These are phyloP conservation scores for Escovopsis sp. DNA, from an alignment of 2,329 filamentous ascomycete species.

Conservation along the genomic window DNA sequence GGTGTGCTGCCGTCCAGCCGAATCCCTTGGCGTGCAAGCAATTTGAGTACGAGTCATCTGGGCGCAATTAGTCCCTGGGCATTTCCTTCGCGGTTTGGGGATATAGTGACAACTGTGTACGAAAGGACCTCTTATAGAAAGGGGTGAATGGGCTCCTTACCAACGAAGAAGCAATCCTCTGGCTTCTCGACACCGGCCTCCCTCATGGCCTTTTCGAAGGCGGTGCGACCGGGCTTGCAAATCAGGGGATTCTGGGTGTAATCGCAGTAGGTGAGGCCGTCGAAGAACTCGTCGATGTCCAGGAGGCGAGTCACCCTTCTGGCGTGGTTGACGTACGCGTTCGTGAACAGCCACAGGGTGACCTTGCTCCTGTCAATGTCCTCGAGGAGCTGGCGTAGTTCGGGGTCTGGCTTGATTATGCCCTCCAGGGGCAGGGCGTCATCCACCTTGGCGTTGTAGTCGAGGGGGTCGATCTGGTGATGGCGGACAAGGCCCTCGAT, in stretches of 20 bases:
- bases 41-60: constrained; percentile 80
- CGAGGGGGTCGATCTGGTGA: constrained; percentile 87
- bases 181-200: constrained; percentile 58
- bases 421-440: constrained; percentile 81
- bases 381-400: constrained; percentile 60
- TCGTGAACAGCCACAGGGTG: constrained; percentile 87
- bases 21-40: constrained; percentile 60
- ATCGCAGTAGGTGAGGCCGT: constrained; percentile 90
- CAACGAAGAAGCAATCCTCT: constrained; percentile 81
- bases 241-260: constrained; percentile 60
- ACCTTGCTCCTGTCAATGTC: constrained; percentile 76
- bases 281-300: constrained; percentile 75
- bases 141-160: constrained; percentile 32
- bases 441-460: constrained; percentile 90
- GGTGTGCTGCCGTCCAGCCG: constrained; percentile 77
- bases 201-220: constrained; percentile 79
- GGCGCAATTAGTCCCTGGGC: constrained; percentile 2
- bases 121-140: background rate
- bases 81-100: no score
- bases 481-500: constrained; percentile 89
- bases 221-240: constrained; percentile 73
- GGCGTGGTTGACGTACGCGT: constrained; percentile 84
- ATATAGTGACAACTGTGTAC: no score
- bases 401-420: constrained; percentile 65
- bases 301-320: constrained; percentile 69